A percentile compares a stretch with the other conserved stretches of the same genome.
Evolutionary conservation across 2,329 filamentous ascomycete genomes (phyloP).

Genomic region (Colletotrichum plurivorum): DNA sequence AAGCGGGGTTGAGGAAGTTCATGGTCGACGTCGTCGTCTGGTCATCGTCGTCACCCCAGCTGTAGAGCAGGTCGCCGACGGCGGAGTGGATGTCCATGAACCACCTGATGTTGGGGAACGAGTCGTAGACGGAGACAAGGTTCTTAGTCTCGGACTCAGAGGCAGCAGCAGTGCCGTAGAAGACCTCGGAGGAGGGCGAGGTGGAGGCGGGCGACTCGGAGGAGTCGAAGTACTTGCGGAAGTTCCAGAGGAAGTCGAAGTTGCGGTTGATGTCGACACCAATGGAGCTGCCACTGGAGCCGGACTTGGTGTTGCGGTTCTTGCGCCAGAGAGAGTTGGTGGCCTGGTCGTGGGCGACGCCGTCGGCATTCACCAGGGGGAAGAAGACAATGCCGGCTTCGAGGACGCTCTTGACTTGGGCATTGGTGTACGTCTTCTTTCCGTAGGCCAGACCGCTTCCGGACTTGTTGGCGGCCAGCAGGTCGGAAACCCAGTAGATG

Average conservation of each 20-base stretch:
- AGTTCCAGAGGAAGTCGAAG: slow-evolving; percentile 72
- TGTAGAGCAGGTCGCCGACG: slow-evolving; percentile 62
- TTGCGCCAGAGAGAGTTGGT: slow-evolving; percentile 68
- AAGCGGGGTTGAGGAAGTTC: slow-evolving; percentile 63
- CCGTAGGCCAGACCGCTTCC: slow-evolving; percentile 67
- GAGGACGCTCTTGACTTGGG: slow-evolving; percentile 66
- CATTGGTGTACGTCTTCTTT: slow-evolving; percentile 63
- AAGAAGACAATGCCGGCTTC: slow-evolving; percentile 67
- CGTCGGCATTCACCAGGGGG: slow-evolving; percentile 68
- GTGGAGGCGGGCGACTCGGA: slow-evolving; percentile 52
- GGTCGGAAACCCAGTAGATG: slow-evolving; percentile 70
- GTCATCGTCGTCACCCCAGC: slow-evolving; percentile 64
- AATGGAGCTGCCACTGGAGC: slow-evolving; percentile 44
- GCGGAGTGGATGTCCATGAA: slow-evolving; percentile 67
- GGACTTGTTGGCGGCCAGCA: slow-evolving; percentile 66
- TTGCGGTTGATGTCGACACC: slow-evolving; percentile 71
- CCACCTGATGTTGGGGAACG: slow-evolving; percentile 62
- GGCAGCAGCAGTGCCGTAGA: slow-evolving; percentile 60
- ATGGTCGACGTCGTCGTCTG: slow-evolving; percentile 55
- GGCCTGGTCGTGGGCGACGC: slow-evolving; percentile 65
- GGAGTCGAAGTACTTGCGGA: slow-evolving; percentile 57
- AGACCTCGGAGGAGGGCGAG: slow-evolving; percentile 56
- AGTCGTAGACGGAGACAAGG: slow-evolving; percentile 62
- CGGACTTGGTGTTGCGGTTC: slow-evolving; percentile 60
- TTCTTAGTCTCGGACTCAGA: slow-evolving; percentile 65